phyloP scores from a whole-genome alignment of 306 rosid genomes.

The Chamaecrista fasciculata region DNA sequence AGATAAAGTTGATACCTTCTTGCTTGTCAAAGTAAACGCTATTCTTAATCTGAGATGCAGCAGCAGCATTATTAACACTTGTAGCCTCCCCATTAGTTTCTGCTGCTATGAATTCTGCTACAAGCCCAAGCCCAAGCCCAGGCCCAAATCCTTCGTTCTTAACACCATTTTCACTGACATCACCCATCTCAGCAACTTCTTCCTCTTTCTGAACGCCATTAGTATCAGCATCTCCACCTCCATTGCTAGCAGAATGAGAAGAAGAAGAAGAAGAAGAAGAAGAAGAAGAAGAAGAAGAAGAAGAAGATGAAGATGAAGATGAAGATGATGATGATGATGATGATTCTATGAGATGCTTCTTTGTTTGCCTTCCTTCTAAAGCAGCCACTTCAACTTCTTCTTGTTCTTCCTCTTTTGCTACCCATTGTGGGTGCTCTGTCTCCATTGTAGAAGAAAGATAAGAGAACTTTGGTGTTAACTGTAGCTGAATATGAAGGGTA shows the following conservation, averaged over 20 bases:
- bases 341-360: constrained; percentile 16
- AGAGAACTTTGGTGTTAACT: no score
- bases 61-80: background rate
- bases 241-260: constrained; percentile 16
- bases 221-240: background rate
- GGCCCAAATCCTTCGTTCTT: no score
- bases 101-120: background rate
- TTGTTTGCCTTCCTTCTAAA: constrained; percentile 30
- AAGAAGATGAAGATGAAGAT: background rate
- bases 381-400: constrained; percentile 30
- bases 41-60: constrained; percentile 21
- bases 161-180: background rate
- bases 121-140: constrained; percentile 1
- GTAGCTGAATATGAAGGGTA: no score
- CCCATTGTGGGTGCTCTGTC: constrained; percentile 17
- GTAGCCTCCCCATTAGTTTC: constrained; percentile 30
- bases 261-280: no score
- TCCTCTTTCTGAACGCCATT: constrained; percentile 26
- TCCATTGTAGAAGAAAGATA: no score
- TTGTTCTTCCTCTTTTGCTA: constrained; percentile 7
- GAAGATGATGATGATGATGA: background rate
- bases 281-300: background rate
- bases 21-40: constrained; percentile 48
- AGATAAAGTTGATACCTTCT: constrained; percentile 28
- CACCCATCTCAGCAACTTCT: constrained; percentile 4